A percentile compares a stretch with the other conserved stretches of the same genome.
Evolutionary conservation across 345 rosid genomes (phyloP).

Genomic region (Microcos paniculata): DNA sequence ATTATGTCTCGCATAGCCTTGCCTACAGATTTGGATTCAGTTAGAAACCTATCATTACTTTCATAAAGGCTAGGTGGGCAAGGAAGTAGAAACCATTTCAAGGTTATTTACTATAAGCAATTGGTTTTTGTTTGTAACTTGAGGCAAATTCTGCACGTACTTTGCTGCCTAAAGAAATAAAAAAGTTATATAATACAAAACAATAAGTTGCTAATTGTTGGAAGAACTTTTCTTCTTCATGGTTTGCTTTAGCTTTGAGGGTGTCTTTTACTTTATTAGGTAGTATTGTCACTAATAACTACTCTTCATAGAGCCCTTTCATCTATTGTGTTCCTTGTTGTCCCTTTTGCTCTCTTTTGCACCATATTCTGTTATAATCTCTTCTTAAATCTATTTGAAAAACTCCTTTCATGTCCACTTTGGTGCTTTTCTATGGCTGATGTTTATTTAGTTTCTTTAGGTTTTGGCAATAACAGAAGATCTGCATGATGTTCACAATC

Average conservation of each 20-base stretch:
- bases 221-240: background rate
- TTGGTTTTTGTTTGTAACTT: slow-evolving; percentile 2
- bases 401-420: slow-evolving; percentile 4
- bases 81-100: background rate
- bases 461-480: slow-evolving; percentile 89
- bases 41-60: background rate
- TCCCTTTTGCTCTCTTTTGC: background rate
- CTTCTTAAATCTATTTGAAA: background rate
- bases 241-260: background rate
- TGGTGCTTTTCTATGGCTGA: slow-evolving; percentile 20
- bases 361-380: background rate
- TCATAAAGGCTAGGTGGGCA: background rate
- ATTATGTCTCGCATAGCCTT: background rate
- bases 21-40: background rate
- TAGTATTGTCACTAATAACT: background rate
- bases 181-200: background rate
- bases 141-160: background rate
- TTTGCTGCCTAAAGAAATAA: background rate
- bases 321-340: background rate
- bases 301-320: background rate
- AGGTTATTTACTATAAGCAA: background rate
- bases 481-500: slow-evolving; percentile 78
- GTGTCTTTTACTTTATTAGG: background rate
- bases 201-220: background rate
- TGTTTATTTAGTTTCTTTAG: slow-evolving; percentile 39